A percentile compares a stretch with the other conserved stretches of the same genome.
These are phyloP conservation scores for Fusarium sp. DNA, from an alignment of 2,329 filamentous ascomycete species.

Conservation along the genomic window DNA sequence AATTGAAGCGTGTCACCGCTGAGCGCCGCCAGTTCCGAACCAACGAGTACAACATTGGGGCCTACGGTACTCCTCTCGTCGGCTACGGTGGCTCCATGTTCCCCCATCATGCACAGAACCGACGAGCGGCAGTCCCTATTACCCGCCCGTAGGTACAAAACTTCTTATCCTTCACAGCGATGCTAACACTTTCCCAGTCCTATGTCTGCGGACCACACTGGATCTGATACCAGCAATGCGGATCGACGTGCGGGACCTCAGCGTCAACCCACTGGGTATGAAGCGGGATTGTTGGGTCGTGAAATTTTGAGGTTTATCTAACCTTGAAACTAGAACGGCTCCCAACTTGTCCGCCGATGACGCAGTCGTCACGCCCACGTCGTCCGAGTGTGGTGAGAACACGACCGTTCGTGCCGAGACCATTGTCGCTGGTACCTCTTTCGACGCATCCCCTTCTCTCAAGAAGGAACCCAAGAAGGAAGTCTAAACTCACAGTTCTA, in stretches of 20 bases:
- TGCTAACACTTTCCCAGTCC: slow-evolving; percentile 29
- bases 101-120: slow-evolving; percentile 53
- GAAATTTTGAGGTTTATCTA: slow-evolving; percentile 47
- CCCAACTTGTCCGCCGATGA: slow-evolving; percentile 56
- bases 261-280: slow-evolving; percentile 53
- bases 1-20: slow-evolving; percentile 94
- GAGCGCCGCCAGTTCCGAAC: slow-evolving; percentile 95
- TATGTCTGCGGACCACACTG: background rate
- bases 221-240: slow-evolving; percentile 27
- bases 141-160: slow-evolving; percentile 48
- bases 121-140: slow-evolving; percentile 44
- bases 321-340: slow-evolving; percentile 51
- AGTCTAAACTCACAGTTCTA: slow-evolving; percentile 14
- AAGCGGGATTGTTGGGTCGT: slow-evolving; percentile 39
- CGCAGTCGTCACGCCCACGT: slow-evolving; percentile 53
- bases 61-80: slow-evolving; percentile 72
- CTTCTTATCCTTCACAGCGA: background rate
- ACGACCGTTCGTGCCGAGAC: slow-evolving; percentile 66
- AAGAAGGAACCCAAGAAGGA: slow-evolving; percentile 56
- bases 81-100: slow-evolving; percentile 60
- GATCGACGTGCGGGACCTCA: slow-evolving; percentile 49
- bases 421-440: slow-evolving; percentile 57
- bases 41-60: slow-evolving; percentile 88
- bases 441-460: slow-evolving; percentile 59
- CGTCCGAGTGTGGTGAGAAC: slow-evolving; percentile 65